Base-by-base conservation (phyloP, 1,284 basidiomycete genomes). In the Apiotrichum siamense region DNA sequence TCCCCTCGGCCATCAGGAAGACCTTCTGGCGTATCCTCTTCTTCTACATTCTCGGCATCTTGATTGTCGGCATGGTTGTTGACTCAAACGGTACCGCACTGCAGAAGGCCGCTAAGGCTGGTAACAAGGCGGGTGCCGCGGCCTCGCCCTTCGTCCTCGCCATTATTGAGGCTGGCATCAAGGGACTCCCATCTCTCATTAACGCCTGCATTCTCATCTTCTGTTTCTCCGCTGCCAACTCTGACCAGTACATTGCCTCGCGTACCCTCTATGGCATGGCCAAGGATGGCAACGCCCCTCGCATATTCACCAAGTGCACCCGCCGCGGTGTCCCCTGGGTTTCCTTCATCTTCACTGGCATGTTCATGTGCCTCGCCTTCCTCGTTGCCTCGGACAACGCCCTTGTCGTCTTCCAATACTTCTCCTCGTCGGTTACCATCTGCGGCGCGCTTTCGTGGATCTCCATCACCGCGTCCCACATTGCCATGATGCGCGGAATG, bases 101-200 rank as follows among this genome's bases (percentile, higher is more conserved):
- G 33, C 18, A 25, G n/a, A 42, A 64, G 62, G 45, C 45, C 37
- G 25, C 20, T 27, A 39, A 20, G 21, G 17, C 6, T 24, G 44
- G 44, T 37, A 43, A 26, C 26, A 12, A 12, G 7, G 27, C 9
- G 31, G 83, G 83, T 46, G 81, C 83, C 13, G 80, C 83, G 15
- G 86, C 86, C 4, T 87, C 84, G 43, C 86, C 87, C 1, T 88
- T 88, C 67, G 84, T 88, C 43, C 83, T 88, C 15, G 80, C 76
- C 18, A 76, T 76, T 54, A 43, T 59, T 23, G 46, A 60, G 6
- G 73, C 75, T 7, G 68, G 70, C 49, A 77, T 80, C 70, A 67
- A 69, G 36, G 71, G 65, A 20, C 63, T 79, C 7, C 73, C 74
- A 5, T 65, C 69, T 48, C 66, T 78, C 46, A 72, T 77, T 66